Evolutionary conservation across 495 filamentous ascomycete species (phyloP).

Genomic region (Penicillium salamii): DNA sequence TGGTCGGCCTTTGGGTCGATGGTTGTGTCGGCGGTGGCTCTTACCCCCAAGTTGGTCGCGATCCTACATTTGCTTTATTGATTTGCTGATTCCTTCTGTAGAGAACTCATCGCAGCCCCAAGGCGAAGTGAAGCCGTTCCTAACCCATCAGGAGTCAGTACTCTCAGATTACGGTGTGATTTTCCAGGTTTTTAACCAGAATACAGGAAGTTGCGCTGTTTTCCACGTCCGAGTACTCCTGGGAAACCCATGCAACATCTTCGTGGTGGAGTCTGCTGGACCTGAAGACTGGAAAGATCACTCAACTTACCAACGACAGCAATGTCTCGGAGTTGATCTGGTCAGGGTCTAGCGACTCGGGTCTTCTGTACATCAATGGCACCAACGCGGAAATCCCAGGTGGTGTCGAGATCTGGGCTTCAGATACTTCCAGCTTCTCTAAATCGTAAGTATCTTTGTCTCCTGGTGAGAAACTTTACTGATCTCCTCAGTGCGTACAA

Average conservation of each 20-base stretch:
- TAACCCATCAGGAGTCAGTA: constrained; percentile 36
- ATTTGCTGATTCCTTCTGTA: constrained; percentile 6
- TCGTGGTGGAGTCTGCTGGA: constrained; percentile 39
- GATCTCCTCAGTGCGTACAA: constrained; percentile 40
- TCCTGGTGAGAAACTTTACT: neutral
- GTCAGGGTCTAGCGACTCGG: constrained; percentile 38
- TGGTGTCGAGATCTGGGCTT: constrained; percentile 42
- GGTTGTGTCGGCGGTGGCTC: constrained; percentile 10
- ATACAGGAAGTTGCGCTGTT: constrained; percentile 32
- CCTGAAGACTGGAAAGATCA: constrained; percentile 35
- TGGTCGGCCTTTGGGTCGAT: constrained; percentile 16
- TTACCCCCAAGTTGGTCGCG: constrained; percentile 19
- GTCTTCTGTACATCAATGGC: constrained; percentile 46
- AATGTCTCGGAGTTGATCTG: constrained; percentile 46
- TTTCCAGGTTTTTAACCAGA: neutral
- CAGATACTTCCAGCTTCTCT: constrained; percentile 26
- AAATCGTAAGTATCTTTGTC: constrained; percentile 19
- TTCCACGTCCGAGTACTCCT: constrained; percentile 44
- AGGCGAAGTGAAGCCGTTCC: constrained; percentile 34
- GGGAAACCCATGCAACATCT: constrained; percentile 33
- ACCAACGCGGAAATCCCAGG: constrained; percentile 42
- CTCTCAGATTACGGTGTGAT: neutral
- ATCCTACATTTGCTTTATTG: neutral
- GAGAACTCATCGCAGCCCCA: constrained; percentile 34
- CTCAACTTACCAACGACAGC: constrained; percentile 35